Evolutionary conservation across 345 rosid genomes (phyloP), one percentile per base, ranked within the genome.

Genomic region (Ceriops decandra): DNA sequence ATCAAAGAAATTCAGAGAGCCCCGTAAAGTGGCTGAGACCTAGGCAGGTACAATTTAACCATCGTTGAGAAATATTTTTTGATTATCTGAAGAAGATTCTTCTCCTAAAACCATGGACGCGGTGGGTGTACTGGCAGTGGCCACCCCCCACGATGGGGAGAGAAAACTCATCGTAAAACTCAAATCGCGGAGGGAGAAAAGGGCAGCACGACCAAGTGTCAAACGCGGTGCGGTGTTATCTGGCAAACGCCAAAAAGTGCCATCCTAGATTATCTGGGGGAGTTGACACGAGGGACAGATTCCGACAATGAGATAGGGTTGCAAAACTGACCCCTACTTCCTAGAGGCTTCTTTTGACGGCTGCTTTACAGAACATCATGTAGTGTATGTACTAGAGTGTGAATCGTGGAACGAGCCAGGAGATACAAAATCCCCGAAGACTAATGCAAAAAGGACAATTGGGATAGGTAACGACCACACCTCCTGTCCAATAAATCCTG

Each of bases 401-500:
- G 26, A 53, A 53, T 0, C 9, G 16, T 54, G 59, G 30, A 56
- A 30, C 16, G 59, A 56, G 28, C 0, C 3, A 54, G 22, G 24
- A 27, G 11, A 20, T n/a, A 8, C 6, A 13, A 24, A 13, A 5
- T 54, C 28, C 27, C 28, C 8, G 24, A 13, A 54, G 28, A 24
- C 17, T 42, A 13, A 42, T 22, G 30, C 5, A 5, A 53, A 21
- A 2, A 30, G 13, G 30, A 68, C 49, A 26, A 47, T 9, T 60
- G 65, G n/a, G 31, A 42, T 42, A 0, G 49, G 1, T 42, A 42
- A 42, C 19, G 49, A 13, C 49, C 19, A 42, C 49, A 3, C 19
- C 17, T 42, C 38, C 61, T 63, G 47, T 52, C 73, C 36, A 59
- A 17, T n/a, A 22, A 21, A 38, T n/a, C 71, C 74, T 64, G 11